phyloP scores from a whole-genome alignment of 2,329 filamentous ascomycete species.

The Phaeosphaeriaceae sp. region DNA sequence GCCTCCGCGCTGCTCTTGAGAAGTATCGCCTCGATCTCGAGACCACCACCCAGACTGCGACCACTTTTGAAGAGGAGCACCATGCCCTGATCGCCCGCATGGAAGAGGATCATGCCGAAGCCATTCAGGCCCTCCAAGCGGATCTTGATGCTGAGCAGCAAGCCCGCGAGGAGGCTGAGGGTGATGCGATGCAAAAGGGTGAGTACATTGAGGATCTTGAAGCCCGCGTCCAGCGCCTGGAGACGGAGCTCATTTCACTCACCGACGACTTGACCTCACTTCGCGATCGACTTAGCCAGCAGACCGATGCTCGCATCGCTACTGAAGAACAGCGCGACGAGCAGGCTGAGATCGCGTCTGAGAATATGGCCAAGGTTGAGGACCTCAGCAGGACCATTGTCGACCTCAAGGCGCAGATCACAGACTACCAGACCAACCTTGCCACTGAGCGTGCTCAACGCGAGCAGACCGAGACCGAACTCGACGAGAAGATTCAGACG shows the following conservation, averaged over 20 bases:
- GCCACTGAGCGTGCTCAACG: conserved; percentile 54
- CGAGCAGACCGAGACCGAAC: conserved; percentile 52
- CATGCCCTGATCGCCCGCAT: conserved; percentile 45
- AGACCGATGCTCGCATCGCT: conserved; percentile 39
- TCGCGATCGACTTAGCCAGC: conserved; percentile 43
- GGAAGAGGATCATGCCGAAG: conserved; percentile 48
- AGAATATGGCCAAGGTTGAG: conserved; percentile 45
- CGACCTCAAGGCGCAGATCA: conserved; percentile 50
- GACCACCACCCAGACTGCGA: conserved; percentile 47
- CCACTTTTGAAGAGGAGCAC: conserved; percentile 51
- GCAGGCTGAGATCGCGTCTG: conserved; percentile 42
- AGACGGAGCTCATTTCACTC: conserved; percentile 45
- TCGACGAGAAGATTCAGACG: conserved; percentile 52
- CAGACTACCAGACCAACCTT: conserved; percentile 46
- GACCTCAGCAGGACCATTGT: conserved; percentile 42
- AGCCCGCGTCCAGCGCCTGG: conserved; percentile 45
- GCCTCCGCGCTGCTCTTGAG: conserved; percentile 49
- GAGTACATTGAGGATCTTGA: conserved; percentile 51
- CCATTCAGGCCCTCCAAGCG: conserved; percentile 46
- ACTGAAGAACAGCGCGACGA: conserved; percentile 50
- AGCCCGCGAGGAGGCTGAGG: conserved; percentile 49
- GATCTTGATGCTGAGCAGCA: conserved; percentile 48
- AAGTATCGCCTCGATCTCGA: conserved; percentile 51
- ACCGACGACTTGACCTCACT: conserved; percentile 42
- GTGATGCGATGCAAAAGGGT: conserved; percentile 48